Conservation (phyloP, 805 yeast genomes). For the Yamadazyma nakazawae region DNA sequence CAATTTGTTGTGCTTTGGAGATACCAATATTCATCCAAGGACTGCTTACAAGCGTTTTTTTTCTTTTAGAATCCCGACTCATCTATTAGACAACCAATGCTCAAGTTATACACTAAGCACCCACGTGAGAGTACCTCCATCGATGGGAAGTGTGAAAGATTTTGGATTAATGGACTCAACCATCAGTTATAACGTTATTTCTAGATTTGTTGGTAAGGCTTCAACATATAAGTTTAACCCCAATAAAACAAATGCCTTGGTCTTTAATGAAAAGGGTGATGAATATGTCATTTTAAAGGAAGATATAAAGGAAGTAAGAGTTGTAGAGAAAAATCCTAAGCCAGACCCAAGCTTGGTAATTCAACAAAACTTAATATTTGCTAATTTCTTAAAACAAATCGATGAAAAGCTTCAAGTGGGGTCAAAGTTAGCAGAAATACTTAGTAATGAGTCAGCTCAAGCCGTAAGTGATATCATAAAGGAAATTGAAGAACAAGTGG, state of each 20-base stretch:
- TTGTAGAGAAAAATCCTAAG: conserved; percentile 7
- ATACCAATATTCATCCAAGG: background rate
- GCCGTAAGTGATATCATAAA: background rate
- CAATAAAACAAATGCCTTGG: conserved; percentile 17
- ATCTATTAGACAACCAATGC: conserved; percentile 37
- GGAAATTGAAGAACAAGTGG: conserved; percentile 4
- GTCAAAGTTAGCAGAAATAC: background rate
- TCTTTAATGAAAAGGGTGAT: conserved; percentile 35
- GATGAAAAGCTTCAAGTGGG: conserved; percentile 22
- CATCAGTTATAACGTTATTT: conserved; percentile 31
- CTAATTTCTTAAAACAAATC: conserved; percentile 23
- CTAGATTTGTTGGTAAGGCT: conserved; percentile 38
- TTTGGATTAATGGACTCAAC: conserved; percentile 25
- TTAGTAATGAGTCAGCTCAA: background rate
- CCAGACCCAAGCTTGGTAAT: conserved; percentile 14
- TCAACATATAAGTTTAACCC: conserved; percentile 26
- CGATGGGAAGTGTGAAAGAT: conserved; percentile 32
- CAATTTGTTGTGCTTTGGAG: background rate
- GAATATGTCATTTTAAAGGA: conserved; percentile 40
- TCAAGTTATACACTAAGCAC: conserved; percentile 23
- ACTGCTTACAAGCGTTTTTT: conserved; percentile 35
- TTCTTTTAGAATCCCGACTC: conserved; percentile 38
- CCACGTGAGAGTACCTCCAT: conserved; percentile 37
- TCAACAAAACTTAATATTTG: conserved; percentile 20
- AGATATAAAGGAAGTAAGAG: conserved; percentile 3